Evolutionary conservation across 2,329 filamentous ascomycete genomes (phyloP).

Genomic region (Phaeomoniella chlamydospora): DNA sequence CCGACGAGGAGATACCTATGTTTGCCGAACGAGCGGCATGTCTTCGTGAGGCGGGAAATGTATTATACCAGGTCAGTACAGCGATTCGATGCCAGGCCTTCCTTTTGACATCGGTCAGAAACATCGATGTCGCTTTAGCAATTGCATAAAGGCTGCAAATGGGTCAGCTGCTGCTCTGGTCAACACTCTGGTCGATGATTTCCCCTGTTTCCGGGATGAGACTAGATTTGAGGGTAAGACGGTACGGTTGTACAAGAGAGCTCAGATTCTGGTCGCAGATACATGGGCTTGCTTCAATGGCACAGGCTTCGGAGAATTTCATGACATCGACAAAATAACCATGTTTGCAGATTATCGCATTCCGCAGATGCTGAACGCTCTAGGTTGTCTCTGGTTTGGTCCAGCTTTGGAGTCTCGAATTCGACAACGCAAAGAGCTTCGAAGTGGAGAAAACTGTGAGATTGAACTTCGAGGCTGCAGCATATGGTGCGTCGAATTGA

Average conservation of each 20-base stretch:
- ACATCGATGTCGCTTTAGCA: slow-evolving; percentile 60
- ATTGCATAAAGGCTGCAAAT: slow-evolving; percentile 59
- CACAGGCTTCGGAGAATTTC: slow-evolving; percentile 61
- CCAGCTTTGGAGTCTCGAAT: slow-evolving; percentile 64
- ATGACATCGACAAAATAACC: slow-evolving; percentile 77
- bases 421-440: slow-evolving; percentile 46
- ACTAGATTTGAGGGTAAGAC: slow-evolving; percentile 56
- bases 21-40: slow-evolving; percentile 64
- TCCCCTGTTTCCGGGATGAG: slow-evolving; percentile 77
- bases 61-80: slow-evolving; percentile 57
- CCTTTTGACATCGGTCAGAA: too few species aligned
- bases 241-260: slow-evolving; percentile 79
- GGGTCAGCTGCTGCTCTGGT: slow-evolving; percentile 73
- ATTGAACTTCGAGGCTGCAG: slow-evolving; percentile 82
- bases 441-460: slow-evolving; percentile 64
- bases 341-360: slow-evolving; percentile 99
- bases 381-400: slow-evolving; percentile 74
- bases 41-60: slow-evolving; percentile 65
- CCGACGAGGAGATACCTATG: slow-evolving; percentile 74
- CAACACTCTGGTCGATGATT: slow-evolving; percentile 69
- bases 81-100: slow-evolving; percentile 1
- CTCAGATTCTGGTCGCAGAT: slow-evolving; percentile 91
- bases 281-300: slow-evolving; percentile 93
- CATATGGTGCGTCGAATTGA: slow-evolving; percentile 90
- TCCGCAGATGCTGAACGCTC: slow-evolving; percentile 75